phyloP scores from a whole-genome alignment of 192 early-diverging fungal genomes.

The Podochytrium sp. region DNA sequence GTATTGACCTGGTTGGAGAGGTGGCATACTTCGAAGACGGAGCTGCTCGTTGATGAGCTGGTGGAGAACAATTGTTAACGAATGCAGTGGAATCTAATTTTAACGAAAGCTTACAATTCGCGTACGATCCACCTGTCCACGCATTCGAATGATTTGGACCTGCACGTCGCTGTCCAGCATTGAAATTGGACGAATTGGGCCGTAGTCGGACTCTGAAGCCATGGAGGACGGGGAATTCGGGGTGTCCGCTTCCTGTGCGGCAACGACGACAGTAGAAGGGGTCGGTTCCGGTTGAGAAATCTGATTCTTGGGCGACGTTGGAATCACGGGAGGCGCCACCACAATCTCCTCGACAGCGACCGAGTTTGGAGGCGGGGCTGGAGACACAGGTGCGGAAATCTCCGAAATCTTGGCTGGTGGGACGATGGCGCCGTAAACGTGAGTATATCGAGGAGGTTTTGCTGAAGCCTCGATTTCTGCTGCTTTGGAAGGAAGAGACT shows the following conservation, averaged over 20 bases:
- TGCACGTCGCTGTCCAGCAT: slow-evolving; percentile 6
- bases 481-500: too few species aligned
- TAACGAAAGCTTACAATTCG: background rate
- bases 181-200: background rate
- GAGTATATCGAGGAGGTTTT: too few species aligned
- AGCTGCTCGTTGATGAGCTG: slow-evolving; percentile 22
- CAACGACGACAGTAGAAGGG: background rate
- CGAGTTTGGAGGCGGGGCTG: too few species aligned
- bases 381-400: too few species aligned
- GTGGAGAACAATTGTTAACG: background rate
- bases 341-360: background rate
- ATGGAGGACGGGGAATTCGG: background rate
- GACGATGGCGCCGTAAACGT: too few species aligned
- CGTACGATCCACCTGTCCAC: slow-evolving; percentile 16
- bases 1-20: slow-evolving; percentile 5
- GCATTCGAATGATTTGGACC: slow-evolving; percentile 12
- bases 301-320: background rate
- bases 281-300: background rate
- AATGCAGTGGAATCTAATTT: background rate
- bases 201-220: background rate
- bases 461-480: too few species aligned
- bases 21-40: background rate
- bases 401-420: too few species aligned
- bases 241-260: background rate
- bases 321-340: background rate